Base-by-base conservation (phyloP, 768 basidiomycete species). In the Tylopilus felleus region DNA sequence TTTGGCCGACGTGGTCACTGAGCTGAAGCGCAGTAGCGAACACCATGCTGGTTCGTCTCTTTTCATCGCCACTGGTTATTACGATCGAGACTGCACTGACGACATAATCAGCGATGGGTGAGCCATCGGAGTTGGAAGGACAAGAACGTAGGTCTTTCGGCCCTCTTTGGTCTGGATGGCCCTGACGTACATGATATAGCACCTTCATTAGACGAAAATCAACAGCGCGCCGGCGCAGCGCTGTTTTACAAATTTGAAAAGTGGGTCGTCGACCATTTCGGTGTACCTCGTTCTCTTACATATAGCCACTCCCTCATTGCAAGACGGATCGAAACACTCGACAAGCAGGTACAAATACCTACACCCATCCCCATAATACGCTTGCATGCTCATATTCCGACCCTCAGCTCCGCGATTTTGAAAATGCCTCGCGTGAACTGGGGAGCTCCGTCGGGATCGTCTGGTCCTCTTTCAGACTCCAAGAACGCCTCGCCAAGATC, bases 381-480 rank as follows among this genome's bases (percentile, higher is more conserved):
- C n/a, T 17, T 17, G 17, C n/a, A n/a, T 38, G 5, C 41, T 49
- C 41, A 56, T 25, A 13, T 8, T 27, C 17, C 14, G 6, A 19
- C 5, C 10, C n/a, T 8, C 38, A 80, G 76, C 74, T 81, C n/a
- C 72, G 78, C 8, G 79, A 79, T 61, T 82, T 82, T 49, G 75
- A 77, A 42, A 81, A 80, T 21, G 75, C 80, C 3, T 78, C 78
- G 9, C 78, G 79, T 10, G 79, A 80, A 56, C 67, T 81, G 0
- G 81, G 81, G 8, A 78, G 78, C 33, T 81, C 80, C 0, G 78
- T 81, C 40, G 80, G 80, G 1, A 78, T 82, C 27, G 67, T 81
- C 12, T 81, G 74, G 17, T 82, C 81, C 8, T 73, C 80, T 0
- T 79, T 73, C 52, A 70, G 72, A 49, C 69, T 81, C 27, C 75